These are phyloP conservation scores for Microbotryomycetes sp. DNA, from an alignment of 1,284 basidiomycete genomes.

Conservation along the genomic window DNA sequence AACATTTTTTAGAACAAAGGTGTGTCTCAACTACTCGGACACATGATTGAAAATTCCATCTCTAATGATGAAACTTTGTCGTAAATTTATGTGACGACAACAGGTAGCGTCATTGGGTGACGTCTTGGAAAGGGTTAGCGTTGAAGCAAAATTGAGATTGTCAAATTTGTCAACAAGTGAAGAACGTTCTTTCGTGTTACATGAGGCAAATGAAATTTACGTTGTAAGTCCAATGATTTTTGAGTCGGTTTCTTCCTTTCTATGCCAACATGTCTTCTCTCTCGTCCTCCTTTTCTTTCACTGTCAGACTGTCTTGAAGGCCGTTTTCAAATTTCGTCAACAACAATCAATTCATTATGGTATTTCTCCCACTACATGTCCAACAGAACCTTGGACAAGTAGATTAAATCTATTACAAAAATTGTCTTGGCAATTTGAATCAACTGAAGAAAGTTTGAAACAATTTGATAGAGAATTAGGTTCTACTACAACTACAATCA, in stretches of 20 bases:
- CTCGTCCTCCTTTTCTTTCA: background rate
- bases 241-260: background rate
- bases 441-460: slow-evolving; percentile 52
- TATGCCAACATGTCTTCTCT: too few relatives aligned
- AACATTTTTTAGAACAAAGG: slow-evolving; percentile 71
- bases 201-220: slow-evolving; percentile 66
- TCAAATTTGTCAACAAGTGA: slow-evolving; percentile 35
- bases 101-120: slow-evolving; percentile 37
- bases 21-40: slow-evolving; percentile 40
- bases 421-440: slow-evolving; percentile 64
- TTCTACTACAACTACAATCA: slow-evolving; percentile 40
- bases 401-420: slow-evolving; percentile 60
- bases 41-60: too few relatives aligned
- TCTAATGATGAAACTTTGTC: too few relatives aligned
- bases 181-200: slow-evolving; percentile 47
- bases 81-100: background rate
- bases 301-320: slow-evolving; percentile 59
- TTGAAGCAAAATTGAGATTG: slow-evolving; percentile 34
- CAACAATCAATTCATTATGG: slow-evolving; percentile 69
- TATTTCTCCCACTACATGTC: slow-evolving; percentile 53
- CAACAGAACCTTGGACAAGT: slow-evolving; percentile 73
- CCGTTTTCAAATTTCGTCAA: slow-evolving; percentile 66
- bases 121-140: slow-evolving; percentile 41
- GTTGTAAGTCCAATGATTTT: slow-evolving; percentile 49
- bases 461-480: slow-evolving; percentile 49